Conservation (phyloP, 2,329 filamentous ascomycete genomes). For the Talaromyces sp. region DNA sequence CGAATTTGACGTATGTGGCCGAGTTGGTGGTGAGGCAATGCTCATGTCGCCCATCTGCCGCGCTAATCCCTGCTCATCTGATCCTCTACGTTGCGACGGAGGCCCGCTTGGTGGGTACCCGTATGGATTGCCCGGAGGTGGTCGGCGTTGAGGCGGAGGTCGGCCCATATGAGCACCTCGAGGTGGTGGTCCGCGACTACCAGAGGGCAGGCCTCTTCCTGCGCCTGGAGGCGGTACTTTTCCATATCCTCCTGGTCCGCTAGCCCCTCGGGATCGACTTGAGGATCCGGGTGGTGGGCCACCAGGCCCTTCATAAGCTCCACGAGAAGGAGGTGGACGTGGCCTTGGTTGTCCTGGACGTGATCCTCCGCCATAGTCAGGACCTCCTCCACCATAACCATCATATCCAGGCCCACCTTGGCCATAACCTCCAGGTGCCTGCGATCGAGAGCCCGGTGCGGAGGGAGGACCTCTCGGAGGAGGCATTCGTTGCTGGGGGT, state of each 20-base stretch:
- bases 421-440: conserved; percentile 25
- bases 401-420: conserved; percentile 28
- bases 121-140: conserved; percentile 34
- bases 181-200: conserved; percentile 16
- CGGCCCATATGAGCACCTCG: conserved; percentile 22
- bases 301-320: conserved; percentile 7
- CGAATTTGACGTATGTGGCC: conserved; percentile 41
- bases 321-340: conserved; percentile 15
- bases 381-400: conserved; percentile 11
- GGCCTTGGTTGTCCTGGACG: conserved; percentile 12
- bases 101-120: conserved; percentile 26
- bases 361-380: conserved; percentile 9
- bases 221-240: conserved; percentile 12
- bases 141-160: conserved; percentile 30
- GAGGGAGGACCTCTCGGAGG: conserved; percentile 23
- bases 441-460: conserved; percentile 25
- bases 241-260: conserved; percentile 4
- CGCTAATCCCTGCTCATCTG: conserved; percentile 34
- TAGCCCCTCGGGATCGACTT: not conserved
- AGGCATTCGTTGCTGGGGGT: conserved; percentile 34
- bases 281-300: conserved; percentile 8
- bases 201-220: conserved; percentile 18
- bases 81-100: conserved; percentile 33
- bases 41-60: conserved; percentile 41
- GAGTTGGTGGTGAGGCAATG: conserved; percentile 27